Conservation (phyloP, 805 yeast genomes). For the Barnettozyma botsteinii region DNA sequence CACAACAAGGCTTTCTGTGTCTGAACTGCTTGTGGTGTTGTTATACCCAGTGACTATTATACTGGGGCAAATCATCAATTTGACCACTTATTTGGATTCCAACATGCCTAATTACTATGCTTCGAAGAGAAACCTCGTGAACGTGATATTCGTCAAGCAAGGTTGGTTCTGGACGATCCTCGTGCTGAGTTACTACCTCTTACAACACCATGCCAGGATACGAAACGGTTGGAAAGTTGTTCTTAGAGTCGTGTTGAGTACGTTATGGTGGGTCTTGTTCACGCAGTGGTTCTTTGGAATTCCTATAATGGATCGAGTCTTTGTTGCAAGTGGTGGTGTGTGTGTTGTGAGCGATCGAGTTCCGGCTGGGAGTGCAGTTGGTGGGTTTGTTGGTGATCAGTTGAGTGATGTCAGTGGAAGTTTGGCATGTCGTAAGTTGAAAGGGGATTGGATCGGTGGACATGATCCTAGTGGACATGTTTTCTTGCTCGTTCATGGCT, state of each 20-base stretch:
- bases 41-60: slow-evolving; percentile 40
- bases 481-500: slow-evolving; percentile 65
- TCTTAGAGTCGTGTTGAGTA: slow-evolving; percentile 24
- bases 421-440: slow-evolving; percentile 44
- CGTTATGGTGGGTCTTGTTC: slow-evolving; percentile 79
- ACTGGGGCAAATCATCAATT: slow-evolving; percentile 46
- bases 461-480: slow-evolving; percentile 97
- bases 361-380: slow-evolving; percentile 61
- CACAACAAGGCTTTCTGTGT: slow-evolving; percentile 7
- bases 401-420: slow-evolving; percentile 9
- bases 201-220: slow-evolving; percentile 14
- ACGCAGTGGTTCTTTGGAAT: slow-evolving; percentile 81
- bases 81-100: slow-evolving; percentile 11
- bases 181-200: slow-evolving; percentile 28
- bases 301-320: slow-evolving; percentile 86
- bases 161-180: slow-evolving; percentile 92
- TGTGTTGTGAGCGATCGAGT: slow-evolving; percentile 50
- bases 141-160: slow-evolving; percentile 69
- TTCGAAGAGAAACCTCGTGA: slow-evolving; percentile 65
- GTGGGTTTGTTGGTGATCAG: slow-evolving; percentile 41
- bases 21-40: slow-evolving; percentile 13
- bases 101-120: slow-evolving; percentile 25
- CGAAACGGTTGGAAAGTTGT: slow-evolving; percentile 6
- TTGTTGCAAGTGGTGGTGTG: slow-evolving; percentile 74
- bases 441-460: slow-evolving; percentile 76